These are phyloP conservation scores for Cytospora mali DNA, from an alignment of 2,329 filamentous ascomycete genomes.

Conservation along the genomic window DNA sequence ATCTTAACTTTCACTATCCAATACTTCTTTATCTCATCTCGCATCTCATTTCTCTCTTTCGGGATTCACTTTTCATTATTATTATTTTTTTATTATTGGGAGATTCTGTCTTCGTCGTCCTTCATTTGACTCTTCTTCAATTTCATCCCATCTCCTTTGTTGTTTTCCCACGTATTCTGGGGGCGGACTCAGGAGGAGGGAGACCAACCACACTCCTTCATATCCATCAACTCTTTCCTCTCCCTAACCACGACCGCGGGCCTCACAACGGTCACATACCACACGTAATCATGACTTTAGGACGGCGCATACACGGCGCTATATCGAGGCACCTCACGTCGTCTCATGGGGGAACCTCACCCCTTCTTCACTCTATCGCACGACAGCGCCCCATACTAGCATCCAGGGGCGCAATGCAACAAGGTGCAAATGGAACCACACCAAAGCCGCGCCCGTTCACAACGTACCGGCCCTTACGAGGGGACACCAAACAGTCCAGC, in stretches of 20 bases:
- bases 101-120: background rate
- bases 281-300: background rate
- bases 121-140: background rate
- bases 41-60: background rate
- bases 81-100: background rate
- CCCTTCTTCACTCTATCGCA: background rate
- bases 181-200: background rate
- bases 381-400: background rate
- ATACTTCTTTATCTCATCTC: background rate
- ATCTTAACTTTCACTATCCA: background rate
- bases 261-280: too few relatives aligned
- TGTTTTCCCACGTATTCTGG: too few relatives aligned
- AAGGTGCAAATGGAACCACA: background rate
- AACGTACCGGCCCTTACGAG: background rate
- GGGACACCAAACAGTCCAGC: conserved; percentile 11
- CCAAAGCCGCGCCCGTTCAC: background rate
- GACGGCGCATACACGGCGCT: background rate
- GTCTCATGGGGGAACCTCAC: background rate
- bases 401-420: background rate
- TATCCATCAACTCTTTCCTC: too few relatives aligned
- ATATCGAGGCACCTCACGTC: background rate
- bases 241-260: too few relatives aligned
- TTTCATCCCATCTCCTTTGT: background rate
- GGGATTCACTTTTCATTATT: background rate
- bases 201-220: background rate